Percentiles rank a stretch among this genome's conserved stretches.
phyloP scores from a whole-genome alignment of 2,329 filamentous ascomycete species.

The Aureobasidium mangrovei region DNA sequence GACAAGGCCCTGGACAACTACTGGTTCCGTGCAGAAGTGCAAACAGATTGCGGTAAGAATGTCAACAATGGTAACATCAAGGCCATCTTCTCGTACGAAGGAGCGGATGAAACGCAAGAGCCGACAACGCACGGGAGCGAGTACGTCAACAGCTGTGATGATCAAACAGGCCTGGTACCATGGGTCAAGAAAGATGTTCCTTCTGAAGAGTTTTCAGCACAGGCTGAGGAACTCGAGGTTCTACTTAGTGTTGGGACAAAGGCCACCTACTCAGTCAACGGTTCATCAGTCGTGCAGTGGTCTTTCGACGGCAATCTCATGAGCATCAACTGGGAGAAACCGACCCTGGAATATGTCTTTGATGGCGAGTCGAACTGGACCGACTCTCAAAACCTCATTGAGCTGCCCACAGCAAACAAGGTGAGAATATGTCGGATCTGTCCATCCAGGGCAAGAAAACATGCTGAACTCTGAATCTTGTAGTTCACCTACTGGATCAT shows the following conservation, averaged over 20 bases:
- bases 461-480: conserved; percentile 18
- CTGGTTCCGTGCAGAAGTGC: conserved; percentile 29
- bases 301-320: conserved; percentile 20
- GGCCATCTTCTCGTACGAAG: conserved; percentile 34
- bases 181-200: conserved; percentile 31
- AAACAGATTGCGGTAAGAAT: conserved; percentile 22
- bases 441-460: not conserved
- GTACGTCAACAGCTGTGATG: conserved; percentile 33
- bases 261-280: not conserved
- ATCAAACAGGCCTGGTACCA: conserved; percentile 32
- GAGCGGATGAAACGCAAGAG: conserved; percentile 21
- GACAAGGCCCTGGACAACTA: conserved; percentile 27
- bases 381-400: conserved; percentile 17
- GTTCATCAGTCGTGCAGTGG: not conserved
- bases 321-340: conserved; percentile 34
- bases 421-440: not conserved
- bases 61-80: conserved; percentile 25
- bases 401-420: conserved; percentile 20
- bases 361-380: conserved; percentile 31
- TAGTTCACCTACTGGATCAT: conserved; percentile 25
- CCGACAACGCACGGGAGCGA: conserved; percentile 25
- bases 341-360: conserved; percentile 36
- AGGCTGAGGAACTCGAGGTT: not conserved
- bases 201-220: conserved; percentile 23
- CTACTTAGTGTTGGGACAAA: not conserved